Evolutionary conservation across 805 yeast species (phyloP).

Genomic region (Starmera dryadoides): DNA sequence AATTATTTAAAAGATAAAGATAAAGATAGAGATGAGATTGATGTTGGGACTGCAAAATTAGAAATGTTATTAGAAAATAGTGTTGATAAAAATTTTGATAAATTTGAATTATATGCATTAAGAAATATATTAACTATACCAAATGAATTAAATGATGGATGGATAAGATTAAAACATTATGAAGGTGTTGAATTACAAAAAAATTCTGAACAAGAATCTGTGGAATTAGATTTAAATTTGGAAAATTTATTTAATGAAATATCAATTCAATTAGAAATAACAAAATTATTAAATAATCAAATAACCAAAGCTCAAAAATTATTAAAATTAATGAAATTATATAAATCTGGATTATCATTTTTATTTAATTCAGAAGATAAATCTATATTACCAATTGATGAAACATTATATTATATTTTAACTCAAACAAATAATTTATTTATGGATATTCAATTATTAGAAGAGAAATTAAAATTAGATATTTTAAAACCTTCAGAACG

Average conservation of each 20-base stretch:
- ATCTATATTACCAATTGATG: slow-evolving; percentile 37
- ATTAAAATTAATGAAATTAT: slow-evolving; percentile 24
- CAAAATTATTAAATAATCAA: slow-evolving; percentile 33
- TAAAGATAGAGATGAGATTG: slow-evolving; percentile 21
- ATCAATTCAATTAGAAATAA: slow-evolving; percentile 34
- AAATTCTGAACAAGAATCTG: slow-evolving; percentile 10
- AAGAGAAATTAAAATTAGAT: slow-evolving; percentile 3
- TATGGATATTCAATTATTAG: slow-evolving; percentile 7
- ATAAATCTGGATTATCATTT: slow-evolving; percentile 24
- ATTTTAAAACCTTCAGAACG: slow-evolving; percentile 26
- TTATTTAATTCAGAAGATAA: slow-evolving; percentile 15
- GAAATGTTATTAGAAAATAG: slow-evolving; percentile 70
- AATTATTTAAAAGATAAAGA: slow-evolving; percentile 38
- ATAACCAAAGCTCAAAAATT: slow-evolving; percentile 31
- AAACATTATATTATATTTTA: slow-evolving; percentile 36
- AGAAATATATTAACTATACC: slow-evolving; percentile 75
- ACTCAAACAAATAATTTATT: slow-evolving; percentile 31
- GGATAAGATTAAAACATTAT: slow-evolving; percentile 64
- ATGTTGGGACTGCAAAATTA: slow-evolving; percentile 71
- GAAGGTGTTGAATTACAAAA: slow-evolving; percentile 32
- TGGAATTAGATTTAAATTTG: slow-evolving; percentile 25
- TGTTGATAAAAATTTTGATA: slow-evolving; percentile 79
- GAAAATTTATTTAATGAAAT: slow-evolving; percentile 30
- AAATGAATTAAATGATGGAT: slow-evolving; percentile 54
- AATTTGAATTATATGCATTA: slow-evolving; percentile 73